Evolutionary conservation across 495 filamentous ascomycete genomes (phyloP), one percentile per base, ranked within the genome.

Genomic region (Hypoxylon cercidicola): DNA sequence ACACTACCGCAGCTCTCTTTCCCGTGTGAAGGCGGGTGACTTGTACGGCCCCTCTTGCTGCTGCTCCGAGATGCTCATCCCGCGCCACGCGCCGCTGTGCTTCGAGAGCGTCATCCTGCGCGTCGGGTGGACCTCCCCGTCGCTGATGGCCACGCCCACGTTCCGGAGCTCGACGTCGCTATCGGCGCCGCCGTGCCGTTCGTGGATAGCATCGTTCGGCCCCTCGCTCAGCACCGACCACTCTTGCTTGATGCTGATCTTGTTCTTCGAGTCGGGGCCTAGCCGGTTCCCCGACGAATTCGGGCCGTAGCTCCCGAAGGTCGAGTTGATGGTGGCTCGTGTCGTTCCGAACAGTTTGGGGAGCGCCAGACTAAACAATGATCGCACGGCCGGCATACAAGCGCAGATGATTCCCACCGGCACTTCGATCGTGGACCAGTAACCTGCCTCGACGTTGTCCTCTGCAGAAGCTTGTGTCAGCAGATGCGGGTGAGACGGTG

Each of bases 341-440:
- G 60, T 56, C 0, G 74, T 68, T 2, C 72, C 62, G 49, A 74
- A 72, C 5, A 72, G 3, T 15, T 54, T 67, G 9, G 70, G 72
- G 11, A 72, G 47, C 21, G 60, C 44, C 5, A 66, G 44, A 43
- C 56, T 69, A 48, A 75, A 60, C 48, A 81, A 64, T 2, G 74
- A 70, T 46, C 76, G 73, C 4, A 78, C 58, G 16, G 69, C 71
- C 8, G 78, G 78, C 47, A 81, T 71, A 46, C 75, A 79, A 6
- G 74, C 77, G 45, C 74, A 74, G 23, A 77, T 76, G 35, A 81
- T 72, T 1, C 76, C 74, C 15, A 81, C 55, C 3, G 79, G 71
- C 1, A 78, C 76, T 64, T 81, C 78, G 47, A 81, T 65, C 13
- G 78, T 73, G 0, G 76, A 79, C 73, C 77, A 79, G 30, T 74